A percentile compares a stretch with the other conserved stretches of the same genome.
These are phyloP conservation scores for Russula earlei DNA, from an alignment of 768 basidiomycete genomes.

Conservation along the genomic window DNA sequence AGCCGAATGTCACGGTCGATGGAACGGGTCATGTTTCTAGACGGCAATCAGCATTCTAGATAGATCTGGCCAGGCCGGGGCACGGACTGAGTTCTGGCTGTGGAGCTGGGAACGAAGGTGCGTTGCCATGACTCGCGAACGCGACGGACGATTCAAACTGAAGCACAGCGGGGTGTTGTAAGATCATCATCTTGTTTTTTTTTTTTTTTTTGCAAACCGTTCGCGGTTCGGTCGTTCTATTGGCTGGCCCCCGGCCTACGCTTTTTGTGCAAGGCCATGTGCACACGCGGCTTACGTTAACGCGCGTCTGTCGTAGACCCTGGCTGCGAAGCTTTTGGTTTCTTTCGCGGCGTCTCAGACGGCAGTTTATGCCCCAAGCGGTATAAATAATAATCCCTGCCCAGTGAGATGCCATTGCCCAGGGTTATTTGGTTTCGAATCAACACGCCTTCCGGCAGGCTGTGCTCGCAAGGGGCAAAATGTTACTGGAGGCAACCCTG, in stretches of 20 bases:
- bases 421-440: slow-evolving; percentile 3
- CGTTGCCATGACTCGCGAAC: slow-evolving; percentile 8
- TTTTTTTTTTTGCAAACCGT: no score
- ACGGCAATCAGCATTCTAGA: background rate
- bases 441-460: background rate
- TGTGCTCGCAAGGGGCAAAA: background rate
- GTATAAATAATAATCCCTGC: background rate
- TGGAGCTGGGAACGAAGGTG: slow-evolving; percentile 2
- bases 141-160: background rate
- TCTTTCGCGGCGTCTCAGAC: background rate
- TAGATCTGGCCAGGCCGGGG: no score
- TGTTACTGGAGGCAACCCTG: background rate
- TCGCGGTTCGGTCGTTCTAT: background rate
- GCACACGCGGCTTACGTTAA: background rate
- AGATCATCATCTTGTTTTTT: background rate
- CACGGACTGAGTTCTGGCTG: background rate
- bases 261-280: background rate
- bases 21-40: background rate
- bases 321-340: no score
- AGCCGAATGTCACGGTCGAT: background rate
- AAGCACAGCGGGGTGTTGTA: background rate
- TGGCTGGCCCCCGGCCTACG: background rate
- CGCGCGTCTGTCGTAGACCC: background rate
- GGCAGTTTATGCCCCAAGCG: slow-evolving; percentile 12
- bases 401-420: background rate